Conservation (phyloP, 2,329 filamentous ascomycete species). For the Akanthomyces uredinophilus region DNA sequence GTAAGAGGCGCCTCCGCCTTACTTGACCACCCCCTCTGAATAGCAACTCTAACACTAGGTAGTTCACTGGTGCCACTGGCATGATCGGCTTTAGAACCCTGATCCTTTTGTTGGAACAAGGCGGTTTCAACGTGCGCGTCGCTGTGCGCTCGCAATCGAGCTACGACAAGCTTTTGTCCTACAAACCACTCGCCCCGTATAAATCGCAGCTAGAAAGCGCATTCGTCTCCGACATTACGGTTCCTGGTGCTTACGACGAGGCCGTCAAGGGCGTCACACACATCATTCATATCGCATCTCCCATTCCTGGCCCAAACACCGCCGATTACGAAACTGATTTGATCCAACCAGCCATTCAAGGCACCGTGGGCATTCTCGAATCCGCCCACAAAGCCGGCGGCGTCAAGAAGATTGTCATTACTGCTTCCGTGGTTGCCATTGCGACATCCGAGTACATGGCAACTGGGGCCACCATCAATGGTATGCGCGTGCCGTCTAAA, state of each 20-base stretch:
- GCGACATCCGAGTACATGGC: conserved; percentile 14
- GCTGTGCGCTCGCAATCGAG: conserved; percentile 24
- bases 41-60: not conserved
- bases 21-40: no score
- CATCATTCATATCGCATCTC: conserved; percentile 30
- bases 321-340: conserved; percentile 18
- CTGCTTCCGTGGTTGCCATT: conserved; percentile 30
- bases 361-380: conserved; percentile 32
- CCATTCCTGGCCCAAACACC: conserved; percentile 17
- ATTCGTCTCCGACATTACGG: conserved; percentile 33
- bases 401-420: conserved; percentile 39
- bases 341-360: conserved; percentile 31
- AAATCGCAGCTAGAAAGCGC: conserved; percentile 21
- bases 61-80: conserved; percentile 28
- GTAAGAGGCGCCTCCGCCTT: not conserved
- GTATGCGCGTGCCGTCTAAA: not conserved
- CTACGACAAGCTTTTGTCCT: conserved; percentile 5
- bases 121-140: conserved; percentile 25
- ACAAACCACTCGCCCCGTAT: conserved; percentile 9
- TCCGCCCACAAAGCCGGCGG: conserved; percentile 28
- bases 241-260: conserved; percentile 34
- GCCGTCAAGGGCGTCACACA: conserved; percentile 34
- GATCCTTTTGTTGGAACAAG: conserved; percentile 19
- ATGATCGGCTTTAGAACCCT: conserved; percentile 27
- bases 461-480: conserved; percentile 12